Conservation (phyloP, 2,329 filamentous ascomycete genomes). For the Penicillium digitatum region DNA sequence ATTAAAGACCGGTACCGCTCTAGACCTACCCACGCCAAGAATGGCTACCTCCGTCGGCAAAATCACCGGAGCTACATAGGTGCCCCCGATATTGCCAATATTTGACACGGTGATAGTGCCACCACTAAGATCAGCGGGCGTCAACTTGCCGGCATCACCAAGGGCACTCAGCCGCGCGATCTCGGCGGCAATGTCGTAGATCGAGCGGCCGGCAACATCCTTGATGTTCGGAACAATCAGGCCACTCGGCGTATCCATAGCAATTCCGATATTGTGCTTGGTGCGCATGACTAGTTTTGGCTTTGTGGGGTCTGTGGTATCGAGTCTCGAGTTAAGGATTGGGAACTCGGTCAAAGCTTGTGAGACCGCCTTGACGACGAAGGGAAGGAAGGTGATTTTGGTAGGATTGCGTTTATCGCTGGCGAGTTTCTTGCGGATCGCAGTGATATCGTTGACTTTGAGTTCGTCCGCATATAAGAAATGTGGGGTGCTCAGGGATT, state of each 20-base stretch:
- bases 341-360: conserved; percentile 77
- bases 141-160: conserved; percentile 70
- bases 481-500: conserved; percentile 84
- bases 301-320: conserved; percentile 58
- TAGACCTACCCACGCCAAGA: conserved; percentile 78
- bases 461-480: conserved; percentile 92
- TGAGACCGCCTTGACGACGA: conserved; percentile 93
- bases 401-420: conserved; percentile 48
- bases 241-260: conserved; percentile 87
- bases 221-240: conserved; percentile 89
- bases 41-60: conserved; percentile 90
- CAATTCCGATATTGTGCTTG: conserved; percentile 91
- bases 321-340: conserved; percentile 80
- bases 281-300: conserved; percentile 73
- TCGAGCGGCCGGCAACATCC: conserved; percentile 71
- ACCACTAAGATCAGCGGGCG: conserved; percentile 69
- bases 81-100: conserved; percentile 91
- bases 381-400: conserved; percentile 85
- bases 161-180: conserved; percentile 68
- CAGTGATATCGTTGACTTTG: conserved; percentile 70
- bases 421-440: conserved; percentile 72
- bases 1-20: conserved; percentile 73
- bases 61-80: conserved; percentile 85
- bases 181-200: conserved; percentile 73
- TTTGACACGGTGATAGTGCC: conserved; percentile 96